Evolutionary conservation across 768 basidiomycete species (phyloP).

Genomic region (Phanerochaete carnosa): DNA sequence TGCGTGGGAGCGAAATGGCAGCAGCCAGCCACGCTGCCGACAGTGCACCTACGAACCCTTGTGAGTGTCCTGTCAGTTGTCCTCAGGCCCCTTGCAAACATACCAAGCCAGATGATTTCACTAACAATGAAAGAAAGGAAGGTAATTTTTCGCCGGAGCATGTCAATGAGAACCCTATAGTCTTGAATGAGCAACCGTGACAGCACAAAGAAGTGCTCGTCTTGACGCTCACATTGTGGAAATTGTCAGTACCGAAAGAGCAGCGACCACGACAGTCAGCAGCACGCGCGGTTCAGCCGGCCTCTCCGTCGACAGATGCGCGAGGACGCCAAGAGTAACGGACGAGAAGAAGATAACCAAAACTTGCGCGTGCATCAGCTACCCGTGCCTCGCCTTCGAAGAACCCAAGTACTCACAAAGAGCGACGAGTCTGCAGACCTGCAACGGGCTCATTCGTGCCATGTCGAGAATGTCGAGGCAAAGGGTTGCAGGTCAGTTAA

Average conservation of each 20-base stretch:
- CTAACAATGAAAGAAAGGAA: background rate
- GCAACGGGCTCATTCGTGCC: conserved; percentile 4
- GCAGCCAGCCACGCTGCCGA: background rate
- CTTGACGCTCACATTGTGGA: conserved; percentile 13
- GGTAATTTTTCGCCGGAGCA: background rate
- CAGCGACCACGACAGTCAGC: conserved; percentile 16
- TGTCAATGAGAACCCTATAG: background rate
- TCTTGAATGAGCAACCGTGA: background rate
- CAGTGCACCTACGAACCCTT: background rate
- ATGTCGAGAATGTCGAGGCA: background rate
- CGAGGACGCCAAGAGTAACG: background rate
- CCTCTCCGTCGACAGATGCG: background rate
- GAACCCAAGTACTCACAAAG: background rate
- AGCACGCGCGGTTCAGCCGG: background rate
- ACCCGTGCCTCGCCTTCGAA: background rate
- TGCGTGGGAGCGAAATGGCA: background rate
- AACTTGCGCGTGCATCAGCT: background rate
- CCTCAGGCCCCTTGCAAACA: background rate
- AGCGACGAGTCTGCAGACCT: conserved; percentile 2
- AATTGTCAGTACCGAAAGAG: conserved; percentile 14
- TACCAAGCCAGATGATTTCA: conserved; percentile 1
- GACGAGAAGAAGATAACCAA: background rate
- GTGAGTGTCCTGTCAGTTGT: background rate
- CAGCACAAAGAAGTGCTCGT: background rate
- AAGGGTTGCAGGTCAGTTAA: background rate